Percentiles rank a stretch among this genome's conserved stretches.
Conservation (phyloP, 2,329 filamentous ascomycete genomes). For the Fusarium sp. region DNA sequence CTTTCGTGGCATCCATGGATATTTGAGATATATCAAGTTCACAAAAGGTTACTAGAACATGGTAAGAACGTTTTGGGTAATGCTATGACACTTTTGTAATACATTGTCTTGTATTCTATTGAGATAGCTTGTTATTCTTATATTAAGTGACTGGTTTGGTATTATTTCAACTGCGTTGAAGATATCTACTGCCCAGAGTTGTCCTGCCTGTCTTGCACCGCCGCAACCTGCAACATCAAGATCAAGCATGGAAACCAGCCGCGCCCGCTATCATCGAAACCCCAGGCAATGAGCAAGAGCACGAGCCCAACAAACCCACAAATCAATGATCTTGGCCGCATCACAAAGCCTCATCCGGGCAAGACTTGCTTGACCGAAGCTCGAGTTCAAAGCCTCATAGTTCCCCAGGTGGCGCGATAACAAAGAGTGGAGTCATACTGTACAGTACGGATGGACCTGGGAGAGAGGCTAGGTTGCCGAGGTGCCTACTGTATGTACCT, state of each 20-base stretch:
- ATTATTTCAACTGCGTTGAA: background rate
- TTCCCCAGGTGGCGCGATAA: constrained; percentile 25
- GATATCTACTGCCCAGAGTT: constrained; percentile 10
- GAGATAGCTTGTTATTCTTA: too few species aligned
- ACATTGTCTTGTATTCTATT: too few species aligned
- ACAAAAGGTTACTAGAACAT: too few species aligned
- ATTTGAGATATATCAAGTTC: too few species aligned
- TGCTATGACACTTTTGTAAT: too few species aligned
- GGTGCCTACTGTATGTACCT: too few species aligned
- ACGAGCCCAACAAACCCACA: constrained; percentile 15
- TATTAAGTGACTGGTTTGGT: too few species aligned
- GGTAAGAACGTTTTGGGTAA: too few species aligned
- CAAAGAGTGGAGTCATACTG: constrained; percentile 12
- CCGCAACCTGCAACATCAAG: constrained; percentile 10
- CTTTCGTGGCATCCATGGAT: too few species aligned
- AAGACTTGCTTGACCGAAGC: constrained; percentile 1
- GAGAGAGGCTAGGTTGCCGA: too few species aligned
- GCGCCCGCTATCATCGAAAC: constrained; percentile 14
- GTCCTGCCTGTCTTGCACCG: constrained; percentile 22
- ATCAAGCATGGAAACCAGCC: constrained; percentile 5
- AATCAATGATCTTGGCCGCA: constrained; percentile 12
- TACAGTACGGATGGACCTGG: background rate
- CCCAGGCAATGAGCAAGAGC: constrained; percentile 10
- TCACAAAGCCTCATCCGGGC: constrained; percentile 9
- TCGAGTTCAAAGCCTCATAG: constrained; percentile 22